phyloP scores from a whole-genome alignment of 495 filamentous ascomycete species.

The Bacidia gigantensis region DNA sequence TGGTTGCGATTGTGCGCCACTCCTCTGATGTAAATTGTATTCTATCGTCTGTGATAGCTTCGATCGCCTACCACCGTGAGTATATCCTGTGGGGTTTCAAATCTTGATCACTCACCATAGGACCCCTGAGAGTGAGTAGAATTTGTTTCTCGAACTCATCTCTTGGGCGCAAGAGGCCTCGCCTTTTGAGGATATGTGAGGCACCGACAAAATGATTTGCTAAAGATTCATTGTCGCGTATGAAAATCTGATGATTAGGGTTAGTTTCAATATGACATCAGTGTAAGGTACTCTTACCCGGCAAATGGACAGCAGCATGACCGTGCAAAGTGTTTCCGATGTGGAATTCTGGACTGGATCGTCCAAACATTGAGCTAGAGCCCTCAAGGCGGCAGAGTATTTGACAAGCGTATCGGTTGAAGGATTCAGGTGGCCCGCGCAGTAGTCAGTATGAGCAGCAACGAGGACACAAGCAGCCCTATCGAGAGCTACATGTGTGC shows the following conservation, averaged over 20 bases:
- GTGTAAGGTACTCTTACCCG: no score
- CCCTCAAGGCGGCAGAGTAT: slow-evolving; percentile 26
- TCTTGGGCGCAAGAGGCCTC: slow-evolving; percentile 20
- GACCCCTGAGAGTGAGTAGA: slow-evolving; percentile 27
- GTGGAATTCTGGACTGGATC: slow-evolving; percentile 24
- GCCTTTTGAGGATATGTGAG: slow-evolving; percentile 27
- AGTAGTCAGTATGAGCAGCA: slow-evolving; percentile 23
- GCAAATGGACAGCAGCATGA: slow-evolving; percentile 30
- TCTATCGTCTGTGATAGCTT: slow-evolving; percentile 27
- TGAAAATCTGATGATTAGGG: no score
- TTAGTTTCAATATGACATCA: no score
- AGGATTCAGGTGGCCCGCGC: not conserved
- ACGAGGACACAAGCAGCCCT: slow-evolving; percentile 26
- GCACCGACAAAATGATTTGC: slow-evolving; percentile 31
- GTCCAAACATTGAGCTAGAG: slow-evolving; percentile 25
- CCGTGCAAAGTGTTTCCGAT: slow-evolving; percentile 32
- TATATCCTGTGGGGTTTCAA: slow-evolving; percentile 5
- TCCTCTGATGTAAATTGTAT: slow-evolving; percentile 25
- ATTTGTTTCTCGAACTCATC: slow-evolving; percentile 29
- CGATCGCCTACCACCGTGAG: slow-evolving; percentile 23
- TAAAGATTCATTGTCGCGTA: slow-evolving; percentile 5
- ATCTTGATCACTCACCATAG: slow-evolving; percentile 21
- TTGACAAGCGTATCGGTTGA: slow-evolving; percentile 21
- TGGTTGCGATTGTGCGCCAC: slow-evolving; percentile 26
- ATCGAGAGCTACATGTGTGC: slow-evolving; percentile 30